Evolutionary conservation across 2,329 filamentous ascomycete species (phyloP).

Genomic region (Pochonia chlamydosporia): DNA sequence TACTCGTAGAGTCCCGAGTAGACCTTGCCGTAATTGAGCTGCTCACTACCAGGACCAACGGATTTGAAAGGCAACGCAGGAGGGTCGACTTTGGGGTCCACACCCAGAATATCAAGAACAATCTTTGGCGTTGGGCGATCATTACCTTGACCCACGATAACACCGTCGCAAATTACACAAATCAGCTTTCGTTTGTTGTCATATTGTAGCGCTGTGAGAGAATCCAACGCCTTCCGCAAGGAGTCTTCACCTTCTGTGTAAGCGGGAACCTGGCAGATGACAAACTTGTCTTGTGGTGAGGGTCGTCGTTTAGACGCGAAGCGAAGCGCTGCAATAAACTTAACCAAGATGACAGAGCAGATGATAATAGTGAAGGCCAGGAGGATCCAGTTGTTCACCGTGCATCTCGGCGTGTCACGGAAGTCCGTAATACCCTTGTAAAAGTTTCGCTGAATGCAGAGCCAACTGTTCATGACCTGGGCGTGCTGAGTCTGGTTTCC

Average conservation of each 20-base stretch:
- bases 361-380: constrained; percentile 82
- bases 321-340: constrained; percentile 89
- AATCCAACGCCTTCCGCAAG: constrained; percentile 86
- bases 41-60: constrained; percentile 79
- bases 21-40: constrained; percentile 97
- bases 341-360: constrained; percentile 71
- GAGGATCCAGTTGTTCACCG: constrained; percentile 87
- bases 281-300: constrained; percentile 92
- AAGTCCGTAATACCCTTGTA: constrained; percentile 83
- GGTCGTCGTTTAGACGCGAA: constrained; percentile 89
- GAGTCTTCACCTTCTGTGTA: constrained; percentile 98
- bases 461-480: constrained; percentile 59
- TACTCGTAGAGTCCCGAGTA: constrained; percentile 97
- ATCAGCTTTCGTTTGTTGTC: constrained; percentile 98
- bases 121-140: constrained; percentile 97
- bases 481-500: constrained; percentile 45
- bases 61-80: constrained; percentile 92
- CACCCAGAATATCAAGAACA: constrained; percentile 91
- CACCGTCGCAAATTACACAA: constrained; percentile 92
- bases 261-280: constrained; percentile 95
- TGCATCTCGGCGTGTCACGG: constrained; percentile 67
- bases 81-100: constrained; percentile 94
- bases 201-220: constrained; percentile 87
- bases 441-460: constrained; percentile 79
- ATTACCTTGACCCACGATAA: constrained; percentile 93